A percentile compares a stretch with the other conserved stretches of the same genome.
Evolutionary conservation across 2,329 filamentous ascomycete genomes (phyloP).

Genomic region (Hypocrella siamensis): DNA sequence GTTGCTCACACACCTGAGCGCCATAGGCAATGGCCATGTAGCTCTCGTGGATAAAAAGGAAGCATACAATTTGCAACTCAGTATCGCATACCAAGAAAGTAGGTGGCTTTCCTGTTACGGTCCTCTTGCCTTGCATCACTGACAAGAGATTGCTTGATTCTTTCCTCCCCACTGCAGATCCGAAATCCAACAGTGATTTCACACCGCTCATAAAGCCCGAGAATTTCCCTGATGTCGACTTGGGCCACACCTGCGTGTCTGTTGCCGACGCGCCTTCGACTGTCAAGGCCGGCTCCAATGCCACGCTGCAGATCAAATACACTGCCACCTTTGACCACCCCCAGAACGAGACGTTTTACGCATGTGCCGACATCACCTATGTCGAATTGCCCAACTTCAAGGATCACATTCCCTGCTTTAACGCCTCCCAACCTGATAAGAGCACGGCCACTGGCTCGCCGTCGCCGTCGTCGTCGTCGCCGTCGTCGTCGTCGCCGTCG

Average conservation of each 20-base stretch:
- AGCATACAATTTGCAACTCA: constrained; percentile 36
- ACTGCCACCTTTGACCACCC: constrained; percentile 25
- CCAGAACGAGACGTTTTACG: constrained; percentile 29
- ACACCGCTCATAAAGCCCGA: constrained; percentile 19
- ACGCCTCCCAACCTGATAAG: constrained; percentile 17
- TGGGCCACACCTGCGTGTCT: constrained; percentile 29
- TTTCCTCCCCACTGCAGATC: too few relatives aligned
- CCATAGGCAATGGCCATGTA: constrained; percentile 34
- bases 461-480: constrained; percentile 58
- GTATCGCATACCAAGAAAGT: constrained; percentile 37
- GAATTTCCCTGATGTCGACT: constrained; percentile 21
- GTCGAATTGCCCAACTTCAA: constrained; percentile 19
- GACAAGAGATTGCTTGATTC: too few relatives aligned
- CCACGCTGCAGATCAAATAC: constrained; percentile 34
- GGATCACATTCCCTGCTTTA: constrained; percentile 24
- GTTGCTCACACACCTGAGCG: too few relatives aligned
- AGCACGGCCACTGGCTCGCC: constrained; percentile 8
- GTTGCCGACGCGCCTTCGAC: constrained; percentile 17
- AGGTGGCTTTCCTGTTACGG: too few relatives aligned
- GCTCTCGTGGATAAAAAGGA: constrained; percentile 41
- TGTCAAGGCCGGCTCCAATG: constrained; percentile 24
- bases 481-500: constrained; percentile 59
- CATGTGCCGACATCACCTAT: constrained; percentile 31
- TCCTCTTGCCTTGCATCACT: too few relatives aligned
- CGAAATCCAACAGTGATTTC: constrained; percentile 22